Conservation (phyloP, 2,329 filamentous ascomycete species). For the Aspergillus clavatus region DNA sequence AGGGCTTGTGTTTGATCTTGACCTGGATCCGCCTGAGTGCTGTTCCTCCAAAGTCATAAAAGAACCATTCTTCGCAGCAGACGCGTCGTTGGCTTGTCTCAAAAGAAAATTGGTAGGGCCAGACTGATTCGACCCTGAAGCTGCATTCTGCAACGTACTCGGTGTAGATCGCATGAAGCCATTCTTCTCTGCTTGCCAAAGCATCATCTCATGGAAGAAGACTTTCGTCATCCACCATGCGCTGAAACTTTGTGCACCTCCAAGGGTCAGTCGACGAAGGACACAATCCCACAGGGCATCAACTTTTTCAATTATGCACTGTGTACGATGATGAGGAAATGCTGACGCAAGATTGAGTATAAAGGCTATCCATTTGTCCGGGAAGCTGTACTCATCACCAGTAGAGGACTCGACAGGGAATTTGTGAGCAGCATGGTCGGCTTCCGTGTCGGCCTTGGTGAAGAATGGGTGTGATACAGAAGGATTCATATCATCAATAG, state of each 20-base stretch:
- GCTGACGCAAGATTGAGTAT: constrained; percentile 38
- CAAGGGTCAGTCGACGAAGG: constrained; percentile 41
- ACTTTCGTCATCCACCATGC: constrained; percentile 73
- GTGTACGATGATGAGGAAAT: constrained; percentile 40
- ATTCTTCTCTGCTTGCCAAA: constrained; percentile 83
- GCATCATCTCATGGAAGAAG: constrained; percentile 90
- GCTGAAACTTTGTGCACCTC: constrained; percentile 44
- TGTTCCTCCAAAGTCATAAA: constrained; percentile 16
- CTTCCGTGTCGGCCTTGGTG: constrained; percentile 29
- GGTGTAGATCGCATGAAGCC: constrained; percentile 67
- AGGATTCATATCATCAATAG: constrained; percentile 31
- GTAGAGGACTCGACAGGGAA: constrained; percentile 34
- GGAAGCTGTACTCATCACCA: constrained; percentile 45
- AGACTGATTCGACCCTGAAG: constrained; percentile 20
- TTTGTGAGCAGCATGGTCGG: constrained; percentile 27
- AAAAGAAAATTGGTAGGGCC: constrained; percentile 18
- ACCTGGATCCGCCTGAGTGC: constrained; percentile 12
- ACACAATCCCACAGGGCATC: constrained; percentile 42
- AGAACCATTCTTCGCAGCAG: constrained; percentile 11
- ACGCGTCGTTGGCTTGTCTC: constrained; percentile 17
- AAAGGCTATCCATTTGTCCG: constrained; percentile 44
- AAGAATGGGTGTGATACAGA: constrained; percentile 31
- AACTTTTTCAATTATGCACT: constrained; percentile 43
- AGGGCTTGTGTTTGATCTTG: constrained; percentile 17
- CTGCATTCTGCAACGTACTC: constrained; percentile 27